These are phyloP conservation scores for Blumeriella jaapii DNA, from an alignment of 2,329 filamentous ascomycete genomes.

Conservation along the genomic window DNA sequence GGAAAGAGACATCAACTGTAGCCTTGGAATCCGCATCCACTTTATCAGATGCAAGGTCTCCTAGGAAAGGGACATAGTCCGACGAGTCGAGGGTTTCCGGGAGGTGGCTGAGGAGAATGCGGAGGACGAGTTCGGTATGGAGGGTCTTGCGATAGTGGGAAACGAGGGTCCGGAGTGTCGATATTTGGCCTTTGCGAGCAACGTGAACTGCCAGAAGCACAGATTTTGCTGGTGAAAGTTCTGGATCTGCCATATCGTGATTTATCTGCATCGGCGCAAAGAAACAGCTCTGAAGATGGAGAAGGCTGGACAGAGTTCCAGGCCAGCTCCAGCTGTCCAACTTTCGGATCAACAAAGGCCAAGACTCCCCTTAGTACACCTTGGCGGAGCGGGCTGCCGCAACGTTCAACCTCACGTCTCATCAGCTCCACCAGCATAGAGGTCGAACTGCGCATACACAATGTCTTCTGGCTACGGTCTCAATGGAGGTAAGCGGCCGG, in stretches of 20 bases:
- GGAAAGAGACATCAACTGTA: slow-evolving; percentile 40
- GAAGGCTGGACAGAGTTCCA: slow-evolving; percentile 11
- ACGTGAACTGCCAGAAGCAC: slow-evolving; percentile 63
- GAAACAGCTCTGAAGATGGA: slow-evolving; percentile 5
- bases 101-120: slow-evolving; percentile 65
- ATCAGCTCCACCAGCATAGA: slow-evolving; percentile 7
- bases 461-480: slow-evolving; percentile 82
- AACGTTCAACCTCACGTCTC: slow-evolving; percentile 17
- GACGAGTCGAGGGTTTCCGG: slow-evolving; percentile 57
- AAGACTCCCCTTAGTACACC: too few species aligned
- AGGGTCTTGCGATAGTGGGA: slow-evolving; percentile 45
- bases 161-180: slow-evolving; percentile 48
- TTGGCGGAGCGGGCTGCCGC: not conserved
- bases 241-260: slow-evolving; percentile 25
- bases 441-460: slow-evolving; percentile 19
- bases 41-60: slow-evolving; percentile 34
- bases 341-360: too few species aligned
- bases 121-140: slow-evolving; percentile 52
- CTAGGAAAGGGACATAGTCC: slow-evolving; percentile 50
- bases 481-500: slow-evolving; percentile 53
- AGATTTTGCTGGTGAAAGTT: slow-evolving; percentile 54
- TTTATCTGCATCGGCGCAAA: slow-evolving; percentile 8
- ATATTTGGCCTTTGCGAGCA: slow-evolving; percentile 53
- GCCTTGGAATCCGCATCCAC: slow-evolving; percentile 28
- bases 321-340: not conserved